Evolutionary conservation across 345 rosid genomes (phyloP).

Genomic region (Ceriops decandra): DNA sequence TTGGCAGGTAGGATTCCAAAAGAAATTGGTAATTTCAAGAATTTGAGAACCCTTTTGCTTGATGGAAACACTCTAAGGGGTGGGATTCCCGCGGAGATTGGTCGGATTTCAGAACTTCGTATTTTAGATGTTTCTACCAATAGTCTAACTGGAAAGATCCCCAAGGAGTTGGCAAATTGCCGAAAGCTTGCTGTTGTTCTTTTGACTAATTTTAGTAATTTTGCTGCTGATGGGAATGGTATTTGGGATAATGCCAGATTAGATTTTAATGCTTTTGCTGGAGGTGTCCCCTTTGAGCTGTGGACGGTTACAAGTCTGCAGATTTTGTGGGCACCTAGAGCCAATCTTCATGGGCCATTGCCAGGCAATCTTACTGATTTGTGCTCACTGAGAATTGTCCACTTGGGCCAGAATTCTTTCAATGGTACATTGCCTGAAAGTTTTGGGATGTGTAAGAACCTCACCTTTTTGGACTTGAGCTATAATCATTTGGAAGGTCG

Average conservation of each 20-base stretch:
- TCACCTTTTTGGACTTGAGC: slow-evolving; percentile 60
- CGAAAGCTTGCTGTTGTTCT: slow-evolving; percentile 43
- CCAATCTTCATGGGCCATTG: slow-evolving; percentile 53
- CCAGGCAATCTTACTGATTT: slow-evolving; percentile 38
- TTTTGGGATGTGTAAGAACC: slow-evolving; percentile 43
- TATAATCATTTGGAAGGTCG: slow-evolving; percentile 45
- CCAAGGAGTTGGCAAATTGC: slow-evolving; percentile 46
- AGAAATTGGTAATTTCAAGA: slow-evolving; percentile 46
- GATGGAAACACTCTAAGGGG: slow-evolving; percentile 57
- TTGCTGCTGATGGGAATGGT: slow-evolving; percentile 13
- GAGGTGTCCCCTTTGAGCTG: slow-evolving; percentile 41
- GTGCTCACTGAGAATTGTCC: slow-evolving; percentile 51
- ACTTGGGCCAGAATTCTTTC: slow-evolving; percentile 50
- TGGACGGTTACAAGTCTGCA: slow-evolving; percentile 36
- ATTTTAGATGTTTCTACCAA: slow-evolving; percentile 63
- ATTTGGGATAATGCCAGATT: slow-evolving; percentile 26
- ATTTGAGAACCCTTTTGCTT: slow-evolving; percentile 43
- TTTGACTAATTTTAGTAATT: slow-evolving; percentile 44
- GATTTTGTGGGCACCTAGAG: slow-evolving; percentile 73
- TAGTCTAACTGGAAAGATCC: slow-evolving; percentile 45
- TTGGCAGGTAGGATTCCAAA: slow-evolving; percentile 39
- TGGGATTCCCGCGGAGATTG: slow-evolving; percentile 51
- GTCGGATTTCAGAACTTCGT: slow-evolving; percentile 45
- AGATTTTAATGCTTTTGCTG: slow-evolving; percentile 61
- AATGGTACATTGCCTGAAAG: slow-evolving; percentile 36